Evolutionary conservation across 345 rosid species (phyloP).

Genomic region (Gynandropsis gynandra): DNA sequence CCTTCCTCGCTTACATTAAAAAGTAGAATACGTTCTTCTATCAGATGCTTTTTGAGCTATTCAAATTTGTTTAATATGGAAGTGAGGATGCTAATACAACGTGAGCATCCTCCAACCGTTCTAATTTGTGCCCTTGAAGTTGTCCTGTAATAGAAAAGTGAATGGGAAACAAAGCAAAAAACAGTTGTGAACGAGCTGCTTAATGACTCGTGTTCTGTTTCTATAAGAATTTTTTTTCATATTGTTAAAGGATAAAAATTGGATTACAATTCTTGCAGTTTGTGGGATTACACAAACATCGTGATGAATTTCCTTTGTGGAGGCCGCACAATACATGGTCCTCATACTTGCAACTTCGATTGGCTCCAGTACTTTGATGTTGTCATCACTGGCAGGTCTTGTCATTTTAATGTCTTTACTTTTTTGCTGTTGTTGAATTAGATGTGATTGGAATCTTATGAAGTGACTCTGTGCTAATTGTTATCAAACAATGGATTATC

Average conservation of each 20-base stretch:
- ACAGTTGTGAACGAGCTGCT: constrained; percentile 7
- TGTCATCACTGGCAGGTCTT: constrained; percentile 91
- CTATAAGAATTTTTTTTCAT: constrained; percentile 5
- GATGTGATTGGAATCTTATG: constrained; percentile 1
- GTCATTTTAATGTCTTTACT: constrained; percentile 17
- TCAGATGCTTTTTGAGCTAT: constrained; percentile 7
- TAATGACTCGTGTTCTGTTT: background rate
- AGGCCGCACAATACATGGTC: constrained; percentile 33
- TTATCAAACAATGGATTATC: background rate
- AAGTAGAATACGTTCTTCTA: background rate
- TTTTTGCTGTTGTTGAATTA: background rate
- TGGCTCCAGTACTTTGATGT: constrained; percentile 93
- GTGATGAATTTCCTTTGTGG: constrained; percentile 96
- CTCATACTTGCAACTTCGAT: constrained; percentile 47
- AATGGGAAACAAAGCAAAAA: background rate
- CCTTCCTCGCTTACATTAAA: background rate
- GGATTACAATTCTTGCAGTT: constrained; percentile 43
- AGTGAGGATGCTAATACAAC: background rate
- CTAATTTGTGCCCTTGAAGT: background rate
- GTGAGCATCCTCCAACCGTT: background rate
- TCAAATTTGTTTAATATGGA: background rate
- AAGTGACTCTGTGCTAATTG: background rate
- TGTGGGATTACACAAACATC: constrained; percentile 96
- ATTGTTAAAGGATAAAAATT: background rate
- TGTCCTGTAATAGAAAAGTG: background rate